Evolutionary conservation across 2,329 filamentous ascomycete species (phyloP).

Genomic region (Exserohilum rostratum): DNA sequence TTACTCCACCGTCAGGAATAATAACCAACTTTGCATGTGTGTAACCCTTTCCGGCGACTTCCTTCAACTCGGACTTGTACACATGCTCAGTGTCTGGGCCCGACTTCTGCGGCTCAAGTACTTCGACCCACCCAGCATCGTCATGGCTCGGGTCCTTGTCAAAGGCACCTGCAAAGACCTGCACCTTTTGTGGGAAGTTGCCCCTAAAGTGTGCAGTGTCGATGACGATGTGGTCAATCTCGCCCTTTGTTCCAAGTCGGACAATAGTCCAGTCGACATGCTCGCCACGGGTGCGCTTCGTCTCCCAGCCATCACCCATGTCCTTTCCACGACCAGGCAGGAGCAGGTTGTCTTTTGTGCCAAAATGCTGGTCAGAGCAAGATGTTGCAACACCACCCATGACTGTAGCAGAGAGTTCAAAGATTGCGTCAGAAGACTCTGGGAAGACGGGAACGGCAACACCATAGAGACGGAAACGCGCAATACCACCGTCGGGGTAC

Average conservation of each 20-base stretch:
- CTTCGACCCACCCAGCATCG: constrained; percentile 67
- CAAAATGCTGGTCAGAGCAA: constrained; percentile 85
- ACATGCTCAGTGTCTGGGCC: constrained; percentile 76
- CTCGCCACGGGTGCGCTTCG: constrained; percentile 72
- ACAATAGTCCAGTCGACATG: constrained; percentile 85
- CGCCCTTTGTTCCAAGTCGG: constrained; percentile 69
- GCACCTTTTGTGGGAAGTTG: constrained; percentile 80
- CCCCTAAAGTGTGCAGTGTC: constrained; percentile 85
- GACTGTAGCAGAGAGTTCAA: constrained; percentile 78
- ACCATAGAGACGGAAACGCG: constrained; percentile 78
- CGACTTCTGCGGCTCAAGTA: constrained; percentile 70
- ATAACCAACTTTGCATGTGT: constrained; percentile 91
- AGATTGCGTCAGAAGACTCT: constrained; percentile 65
- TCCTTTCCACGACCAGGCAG: constrained; percentile 78
- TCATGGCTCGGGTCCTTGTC: constrained; percentile 63
- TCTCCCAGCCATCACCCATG: constrained; percentile 92
- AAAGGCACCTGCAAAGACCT: constrained; percentile 66
- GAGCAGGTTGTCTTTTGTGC: constrained; percentile 80
- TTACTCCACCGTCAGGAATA: constrained; percentile 91
- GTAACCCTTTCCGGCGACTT: constrained; percentile 65
- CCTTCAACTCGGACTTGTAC: constrained; percentile 56
- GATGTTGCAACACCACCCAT: constrained; percentile 78
- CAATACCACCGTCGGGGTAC: constrained; percentile 86
- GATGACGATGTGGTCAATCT: constrained; percentile 70
- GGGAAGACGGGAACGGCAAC: constrained; percentile 79